phyloP scores from a whole-genome alignment of 108 stramenopile species.

The Nannochloropsis granulata region DNA sequence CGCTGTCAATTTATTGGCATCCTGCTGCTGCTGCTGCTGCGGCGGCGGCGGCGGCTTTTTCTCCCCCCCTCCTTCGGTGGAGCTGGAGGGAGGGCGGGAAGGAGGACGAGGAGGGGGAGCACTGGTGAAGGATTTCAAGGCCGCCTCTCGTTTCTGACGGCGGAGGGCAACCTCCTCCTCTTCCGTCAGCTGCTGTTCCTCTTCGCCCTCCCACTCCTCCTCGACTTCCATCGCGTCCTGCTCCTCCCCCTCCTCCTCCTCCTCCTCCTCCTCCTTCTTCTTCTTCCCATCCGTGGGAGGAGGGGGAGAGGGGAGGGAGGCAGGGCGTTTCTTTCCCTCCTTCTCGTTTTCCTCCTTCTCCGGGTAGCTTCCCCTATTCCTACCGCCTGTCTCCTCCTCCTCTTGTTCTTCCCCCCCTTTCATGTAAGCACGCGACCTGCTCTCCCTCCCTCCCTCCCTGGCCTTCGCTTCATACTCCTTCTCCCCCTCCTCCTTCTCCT shows the following conservation, averaged over 20 bases:
- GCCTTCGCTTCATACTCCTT: neutral
- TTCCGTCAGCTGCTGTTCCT: neutral
- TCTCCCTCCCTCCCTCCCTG: neutral
- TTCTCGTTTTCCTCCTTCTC: neutral
- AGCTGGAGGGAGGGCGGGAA: neutral
- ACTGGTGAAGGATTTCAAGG: neutral
- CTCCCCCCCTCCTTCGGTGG: neutral
- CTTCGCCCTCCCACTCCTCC: neutral
- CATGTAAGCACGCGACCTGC: too few species aligned
- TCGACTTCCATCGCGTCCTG: neutral
- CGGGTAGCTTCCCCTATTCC: neutral
- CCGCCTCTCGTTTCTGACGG: neutral
- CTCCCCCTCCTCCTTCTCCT: neutral
- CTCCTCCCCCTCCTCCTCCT: neutral
- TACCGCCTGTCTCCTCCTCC: neutral
- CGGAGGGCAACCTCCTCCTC: neutral
- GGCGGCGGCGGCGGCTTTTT: neutral
- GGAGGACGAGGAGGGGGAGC: neutral
- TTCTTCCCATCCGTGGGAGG: neutral
- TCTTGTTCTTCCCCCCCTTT: neutral
- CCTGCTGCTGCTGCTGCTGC: too few species aligned
- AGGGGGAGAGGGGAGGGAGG: neutral
- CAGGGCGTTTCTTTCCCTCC: neutral
- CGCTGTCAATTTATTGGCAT: constrained; percentile 9
- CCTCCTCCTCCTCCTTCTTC: neutral